Conservation (phyloP, 805 yeast genomes). For the Saccharomycopsis amapae region DNA sequence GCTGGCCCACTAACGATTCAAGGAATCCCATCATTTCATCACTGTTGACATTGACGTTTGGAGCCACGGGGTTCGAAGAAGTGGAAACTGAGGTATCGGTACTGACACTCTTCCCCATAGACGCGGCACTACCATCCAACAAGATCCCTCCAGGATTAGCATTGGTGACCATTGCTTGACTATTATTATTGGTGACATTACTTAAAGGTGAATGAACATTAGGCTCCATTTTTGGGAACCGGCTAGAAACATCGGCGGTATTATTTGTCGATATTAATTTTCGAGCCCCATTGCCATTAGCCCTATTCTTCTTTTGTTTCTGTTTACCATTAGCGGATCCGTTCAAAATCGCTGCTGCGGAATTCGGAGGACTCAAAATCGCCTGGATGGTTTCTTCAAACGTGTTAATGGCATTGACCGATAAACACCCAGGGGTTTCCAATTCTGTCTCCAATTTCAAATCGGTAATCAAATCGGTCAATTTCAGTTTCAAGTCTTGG, state of each 20-base stretch:
- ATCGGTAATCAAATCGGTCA: conserved; percentile 43
- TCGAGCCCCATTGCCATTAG: no score
- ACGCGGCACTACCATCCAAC: not conserved
- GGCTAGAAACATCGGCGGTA: no score
- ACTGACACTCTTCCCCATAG: no score
- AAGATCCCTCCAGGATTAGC: not conserved
- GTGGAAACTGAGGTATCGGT: no score
- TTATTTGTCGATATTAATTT: no score
- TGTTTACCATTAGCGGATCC: not conserved
- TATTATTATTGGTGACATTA: conserved; percentile 2
- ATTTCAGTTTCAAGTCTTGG: conserved; percentile 55
- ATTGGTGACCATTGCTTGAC: not conserved
- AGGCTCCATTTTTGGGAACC: no score
- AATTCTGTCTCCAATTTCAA: conserved; percentile 44
- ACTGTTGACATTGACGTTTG: no score
- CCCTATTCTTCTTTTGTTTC: no score
- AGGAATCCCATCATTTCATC: no score
- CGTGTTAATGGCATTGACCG: conserved; percentile 47
- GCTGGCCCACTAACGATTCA: conserved; percentile 1
- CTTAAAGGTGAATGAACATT: no score
- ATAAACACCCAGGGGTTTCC: conserved; percentile 55
- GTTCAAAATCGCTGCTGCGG: no score
- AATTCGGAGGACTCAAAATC: conserved; percentile 51
- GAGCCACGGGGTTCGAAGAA: no score
- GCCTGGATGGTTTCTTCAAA: conserved; percentile 55